Evolutionary conservation across 768 basidiomycete species (phyloP).

Genomic region (Mycena galopus): DNA sequence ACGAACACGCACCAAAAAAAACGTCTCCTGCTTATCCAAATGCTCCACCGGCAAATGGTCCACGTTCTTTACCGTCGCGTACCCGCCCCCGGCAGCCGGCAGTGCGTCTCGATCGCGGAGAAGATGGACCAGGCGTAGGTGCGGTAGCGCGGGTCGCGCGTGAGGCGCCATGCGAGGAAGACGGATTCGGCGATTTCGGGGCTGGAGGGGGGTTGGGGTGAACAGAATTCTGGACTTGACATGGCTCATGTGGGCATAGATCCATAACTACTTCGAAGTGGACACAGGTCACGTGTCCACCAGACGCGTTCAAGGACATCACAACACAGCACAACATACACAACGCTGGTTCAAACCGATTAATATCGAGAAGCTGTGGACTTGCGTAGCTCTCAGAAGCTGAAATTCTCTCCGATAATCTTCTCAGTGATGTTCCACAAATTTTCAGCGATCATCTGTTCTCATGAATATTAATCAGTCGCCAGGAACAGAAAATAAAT

Average conservation of each 20-base stretch:
- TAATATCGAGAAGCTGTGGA: too few relatives aligned
- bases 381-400: too few relatives aligned
- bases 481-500: not conserved
- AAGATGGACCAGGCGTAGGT: conserved; percentile 91
- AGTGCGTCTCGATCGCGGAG: conserved; percentile 88
- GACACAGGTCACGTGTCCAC: too few relatives aligned
- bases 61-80: conserved; percentile 88
- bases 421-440: conserved; percentile 12
- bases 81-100: conserved; percentile 84
- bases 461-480: too few relatives aligned
- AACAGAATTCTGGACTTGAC: too few relatives aligned
- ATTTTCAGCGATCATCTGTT: not conserved
- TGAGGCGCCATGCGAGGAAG: conserved; percentile 90
- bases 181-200: conserved; percentile 91
- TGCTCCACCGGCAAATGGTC: conserved; percentile 74
- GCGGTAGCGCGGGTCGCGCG: conserved; percentile 85
- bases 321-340: too few relatives aligned
- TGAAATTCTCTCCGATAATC: conserved; percentile 7
- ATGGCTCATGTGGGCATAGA: too few relatives aligned
- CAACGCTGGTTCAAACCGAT: too few relatives aligned
- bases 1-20: conserved; percentile 76
- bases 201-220: too few relatives aligned
- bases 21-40: conserved; percentile 96
- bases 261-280: too few relatives aligned
- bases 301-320: too few relatives aligned